Evolutionary conservation across 2,329 filamentous ascomycete species (phyloP).

Genomic region (Mycosphaerella sp.): DNA sequence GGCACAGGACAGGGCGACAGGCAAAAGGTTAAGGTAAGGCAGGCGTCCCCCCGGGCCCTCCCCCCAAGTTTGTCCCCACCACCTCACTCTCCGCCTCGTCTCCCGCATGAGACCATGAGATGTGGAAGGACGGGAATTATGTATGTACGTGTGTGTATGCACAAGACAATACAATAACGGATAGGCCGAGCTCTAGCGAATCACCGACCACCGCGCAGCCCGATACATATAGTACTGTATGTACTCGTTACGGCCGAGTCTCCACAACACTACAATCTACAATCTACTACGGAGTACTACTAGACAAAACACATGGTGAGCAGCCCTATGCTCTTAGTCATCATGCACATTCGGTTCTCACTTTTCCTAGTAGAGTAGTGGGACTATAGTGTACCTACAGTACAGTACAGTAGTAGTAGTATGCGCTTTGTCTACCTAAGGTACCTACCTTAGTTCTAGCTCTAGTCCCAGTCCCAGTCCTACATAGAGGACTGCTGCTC

Average conservation of each 20-base stretch:
- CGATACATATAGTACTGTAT: slow-evolving; percentile 11
- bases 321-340: slow-evolving; percentile 10
- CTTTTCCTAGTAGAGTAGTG: too few relatives aligned
- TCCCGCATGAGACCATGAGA: slow-evolving; percentile 15
- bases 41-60: too few relatives aligned
- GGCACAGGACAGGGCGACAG: neutral
- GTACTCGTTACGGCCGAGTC: too few relatives aligned
- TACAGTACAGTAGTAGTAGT: too few relatives aligned
- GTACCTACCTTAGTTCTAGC: neutral
- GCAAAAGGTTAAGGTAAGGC: too few relatives aligned
- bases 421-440: neutral
- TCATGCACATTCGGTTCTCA: too few relatives aligned
- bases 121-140: too few relatives aligned
- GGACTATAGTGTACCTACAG: too few relatives aligned
- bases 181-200: slow-evolving; percentile 16
- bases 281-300: too few relatives aligned
- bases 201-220: slow-evolving; percentile 3
- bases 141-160: too few relatives aligned
- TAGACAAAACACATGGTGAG: slow-evolving; percentile 5
- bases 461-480: neutral
- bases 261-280: too few relatives aligned
- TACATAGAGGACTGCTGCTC: neutral
- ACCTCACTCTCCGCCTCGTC: slow-evolving; percentile 17
- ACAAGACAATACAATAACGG: slow-evolving; percentile 14
- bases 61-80: too few relatives aligned